Conservation (phyloP, 2,329 filamentous ascomycete genomes). For the Aspergillus awamori region DNA sequence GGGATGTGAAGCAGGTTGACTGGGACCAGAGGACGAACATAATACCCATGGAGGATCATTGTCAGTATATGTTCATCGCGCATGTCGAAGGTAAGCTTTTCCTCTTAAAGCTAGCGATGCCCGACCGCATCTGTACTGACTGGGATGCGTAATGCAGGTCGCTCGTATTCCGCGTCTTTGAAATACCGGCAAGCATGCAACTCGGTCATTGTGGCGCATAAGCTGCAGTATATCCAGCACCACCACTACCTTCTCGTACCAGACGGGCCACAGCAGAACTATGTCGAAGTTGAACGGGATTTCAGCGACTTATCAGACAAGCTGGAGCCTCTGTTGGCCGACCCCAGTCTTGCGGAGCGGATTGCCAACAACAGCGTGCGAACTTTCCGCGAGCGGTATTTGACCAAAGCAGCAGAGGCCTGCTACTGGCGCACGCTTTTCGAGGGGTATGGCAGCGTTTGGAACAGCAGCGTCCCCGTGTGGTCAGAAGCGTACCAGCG, state of each 20-base stretch:
- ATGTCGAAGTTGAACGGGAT: constrained; percentile 49
- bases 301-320: constrained; percentile 57
- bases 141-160: constrained; percentile 21
- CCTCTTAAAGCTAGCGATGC: not conserved
- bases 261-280: constrained; percentile 50
- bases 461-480: constrained; percentile 19
- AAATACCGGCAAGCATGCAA: constrained; percentile 55
- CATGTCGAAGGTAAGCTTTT: constrained; percentile 53
- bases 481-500: constrained; percentile 11
- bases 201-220: constrained; percentile 51
- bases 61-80: constrained; percentile 56
- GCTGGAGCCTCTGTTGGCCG: constrained; percentile 39
- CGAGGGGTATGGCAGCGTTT: constrained; percentile 31
- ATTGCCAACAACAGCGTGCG: constrained; percentile 52
- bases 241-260: constrained; percentile 48
- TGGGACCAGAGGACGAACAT: constrained; percentile 48
- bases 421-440: constrained; percentile 55
- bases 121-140: not conserved
- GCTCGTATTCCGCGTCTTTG: constrained; percentile 52
- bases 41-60: constrained; percentile 55
- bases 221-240: constrained; percentile 51
- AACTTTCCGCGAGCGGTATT: constrained; percentile 53
- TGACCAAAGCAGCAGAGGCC: constrained; percentile 53
- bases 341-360: constrained; percentile 41
- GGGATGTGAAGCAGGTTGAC: constrained; percentile 48